Conservation (phyloP, 345 rosid species). For the Toxicodendron radicans region DNA sequence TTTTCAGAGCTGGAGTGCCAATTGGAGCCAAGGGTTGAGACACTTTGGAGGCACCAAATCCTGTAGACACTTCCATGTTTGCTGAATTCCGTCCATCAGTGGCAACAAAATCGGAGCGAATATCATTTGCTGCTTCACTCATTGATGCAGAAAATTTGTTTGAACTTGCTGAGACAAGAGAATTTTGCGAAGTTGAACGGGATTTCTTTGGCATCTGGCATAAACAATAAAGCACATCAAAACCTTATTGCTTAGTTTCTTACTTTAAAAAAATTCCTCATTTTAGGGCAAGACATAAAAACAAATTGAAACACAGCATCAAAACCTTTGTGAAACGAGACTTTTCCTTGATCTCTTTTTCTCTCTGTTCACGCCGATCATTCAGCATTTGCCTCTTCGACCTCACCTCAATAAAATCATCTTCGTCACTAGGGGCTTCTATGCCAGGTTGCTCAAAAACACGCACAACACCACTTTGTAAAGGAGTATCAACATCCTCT, state of each 20-base stretch:
- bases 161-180: constrained; percentile 34
- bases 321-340: constrained; percentile 77
- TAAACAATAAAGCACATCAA: constrained; percentile 24
- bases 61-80: constrained; percentile 41
- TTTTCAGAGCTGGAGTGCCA: constrained; percentile 67
- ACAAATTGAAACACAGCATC: constrained; percentile 17
- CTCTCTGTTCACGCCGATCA: constrained; percentile 95
- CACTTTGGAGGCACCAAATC: constrained; percentile 32
- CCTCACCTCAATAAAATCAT: constrained; percentile 96
- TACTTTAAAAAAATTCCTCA: neutral
- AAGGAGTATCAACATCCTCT: constrained; percentile 64
- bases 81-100: constrained; percentile 37
- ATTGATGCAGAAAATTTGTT: constrained; percentile 41
- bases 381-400: constrained; percentile 98
- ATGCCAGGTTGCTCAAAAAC: constrained; percentile 88
- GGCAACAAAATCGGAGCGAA: constrained; percentile 36
- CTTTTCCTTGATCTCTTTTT: constrained; percentile 91
- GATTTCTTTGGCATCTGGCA: constrained; percentile 62
- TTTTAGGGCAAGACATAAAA: constrained; percentile 9
- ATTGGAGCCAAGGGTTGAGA: constrained; percentile 76
- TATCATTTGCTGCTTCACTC: constrained; percentile 38
- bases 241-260: neutral
- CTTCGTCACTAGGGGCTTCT: constrained; percentile 89
- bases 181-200: constrained; percentile 46
- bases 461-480: constrained; percentile 79